Base-by-base conservation (phyloP, 176 grass and related monocot species). In the Guadua angustifolia region DNA sequence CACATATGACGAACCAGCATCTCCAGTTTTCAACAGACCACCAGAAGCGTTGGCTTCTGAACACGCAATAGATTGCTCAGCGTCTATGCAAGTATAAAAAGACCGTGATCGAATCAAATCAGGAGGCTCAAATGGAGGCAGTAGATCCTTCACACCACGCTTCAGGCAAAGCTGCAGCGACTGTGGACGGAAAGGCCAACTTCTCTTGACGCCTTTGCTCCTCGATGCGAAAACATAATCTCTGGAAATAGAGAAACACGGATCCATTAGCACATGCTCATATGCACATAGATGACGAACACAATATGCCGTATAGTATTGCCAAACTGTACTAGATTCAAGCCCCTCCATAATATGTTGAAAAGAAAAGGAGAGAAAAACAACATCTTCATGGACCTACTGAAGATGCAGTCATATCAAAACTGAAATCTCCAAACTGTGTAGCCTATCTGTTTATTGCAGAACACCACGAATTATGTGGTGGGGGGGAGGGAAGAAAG, bases 41-140 rank as follows among this genome's bases (percentile, higher is more conserved):
- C 33, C 82, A 75, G 69, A 57, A 49, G 36, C 14, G 13, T 77
- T 55, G n/a, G 59, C 15, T 73, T 89, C 78, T 77, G 47, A 68
- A 44, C 63, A 77, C 5, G 16, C 68, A 71, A 59, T 38, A 75
- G 81, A 75, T 81, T 72, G 89, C 9, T 79, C 75, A 46, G 52
- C 6, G 83, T 85, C 83, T 65, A 63, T 69, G 49, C 21, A 62
- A 84, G 69, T 83, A 68, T 63, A 69, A 52, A 86, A 52, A 49
- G 85, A 79, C 36, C 32, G 81, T 63, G 80, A 82, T 78, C 92
- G 86, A 56, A 94, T 88, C 76, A 86, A 81, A 90, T 92, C 80
- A 0, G 93, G 89, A 44, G 89, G 91, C 87, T 99, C 93, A 51
- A 95, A 99, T 71, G 96, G 96, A 53, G 96, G 93, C 45, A 99